phyloP scores from a whole-genome alignment of 352 stramenopile species.

The Globisporangium apiculatum region DNA sequence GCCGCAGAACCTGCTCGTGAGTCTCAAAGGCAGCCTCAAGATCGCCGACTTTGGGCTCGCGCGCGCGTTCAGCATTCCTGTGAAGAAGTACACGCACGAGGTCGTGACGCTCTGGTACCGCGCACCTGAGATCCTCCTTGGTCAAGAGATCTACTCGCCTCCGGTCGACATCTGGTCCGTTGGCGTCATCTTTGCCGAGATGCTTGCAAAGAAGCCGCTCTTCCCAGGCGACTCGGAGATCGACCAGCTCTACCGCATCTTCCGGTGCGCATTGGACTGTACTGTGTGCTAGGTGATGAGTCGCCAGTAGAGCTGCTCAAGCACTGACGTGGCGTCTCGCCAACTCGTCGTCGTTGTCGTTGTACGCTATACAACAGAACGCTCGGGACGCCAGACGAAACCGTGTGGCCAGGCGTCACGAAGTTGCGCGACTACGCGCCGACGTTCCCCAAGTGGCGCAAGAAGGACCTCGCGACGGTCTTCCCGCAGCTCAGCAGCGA shows the following conservation, averaged over 20 bases:
- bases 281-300: too few species aligned
- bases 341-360: neutral
- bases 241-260: conserved; percentile 86
- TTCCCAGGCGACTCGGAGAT: conserved; percentile 84
- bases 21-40: conserved; percentile 91
- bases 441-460: conserved; percentile 96
- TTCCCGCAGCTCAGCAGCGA: conserved; percentile 56
- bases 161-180: conserved; percentile 86
- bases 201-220: conserved; percentile 76
- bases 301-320: too few species aligned
- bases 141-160: conserved; percentile 84
- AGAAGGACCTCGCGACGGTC: conserved; percentile 59
- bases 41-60: conserved; percentile 98
- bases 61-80: conserved; percentile 94
- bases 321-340: neutral
- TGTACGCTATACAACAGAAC: conserved; percentile 24
- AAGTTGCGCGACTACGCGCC: conserved; percentile 93
- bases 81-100: conserved; percentile 97
- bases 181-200: conserved; percentile 83
- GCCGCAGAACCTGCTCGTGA: conserved; percentile 97
- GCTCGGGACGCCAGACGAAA: conserved; percentile 95
- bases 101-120: conserved; percentile 99
- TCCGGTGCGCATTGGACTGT: conserved; percentile 28
- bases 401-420: conserved; percentile 95
- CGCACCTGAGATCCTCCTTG: conserved; percentile 97